Evolutionary conservation across 2,329 filamentous ascomycete species (phyloP).

Genomic region (Xylariaceae sp.): DNA sequence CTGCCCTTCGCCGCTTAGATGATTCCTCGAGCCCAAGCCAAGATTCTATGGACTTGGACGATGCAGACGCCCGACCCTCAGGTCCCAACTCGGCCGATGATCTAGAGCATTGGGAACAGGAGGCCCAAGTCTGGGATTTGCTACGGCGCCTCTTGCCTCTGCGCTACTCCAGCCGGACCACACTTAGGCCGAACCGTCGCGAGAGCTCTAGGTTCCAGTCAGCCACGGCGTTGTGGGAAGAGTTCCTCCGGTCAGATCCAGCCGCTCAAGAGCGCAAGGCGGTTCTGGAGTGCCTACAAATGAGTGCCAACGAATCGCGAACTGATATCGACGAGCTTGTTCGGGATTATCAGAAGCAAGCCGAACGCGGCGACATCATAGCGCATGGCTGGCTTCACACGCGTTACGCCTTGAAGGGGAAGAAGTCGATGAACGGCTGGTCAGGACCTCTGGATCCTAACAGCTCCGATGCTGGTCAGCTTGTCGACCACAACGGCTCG

Average conservation of each 20-base stretch:
- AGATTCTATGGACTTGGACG: conserved; percentile 53
- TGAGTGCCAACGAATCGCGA: conserved; percentile 59
- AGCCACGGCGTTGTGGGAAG: conserved; percentile 48
- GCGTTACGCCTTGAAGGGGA: conserved; percentile 79
- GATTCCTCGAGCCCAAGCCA: conserved; percentile 32
- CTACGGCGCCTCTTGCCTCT: conserved; percentile 68
- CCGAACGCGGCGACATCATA: conserved; percentile 75
- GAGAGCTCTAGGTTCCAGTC: conserved; percentile 26
- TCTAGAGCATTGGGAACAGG: conserved; percentile 66
- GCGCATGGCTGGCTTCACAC: conserved; percentile 91
- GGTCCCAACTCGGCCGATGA: conserved; percentile 33
- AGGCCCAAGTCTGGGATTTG: conserved; percentile 88
- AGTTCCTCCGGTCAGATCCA: conserved; percentile 69
- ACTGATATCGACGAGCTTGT: conserved; percentile 72
- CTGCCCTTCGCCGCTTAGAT: conserved; percentile 27
- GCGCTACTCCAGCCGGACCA: conserved; percentile 47
- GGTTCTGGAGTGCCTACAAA: conserved; percentile 81
- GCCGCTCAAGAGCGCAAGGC: conserved; percentile 71
- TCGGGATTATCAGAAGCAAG: conserved; percentile 67
- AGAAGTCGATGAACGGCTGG: conserved; percentile 72
- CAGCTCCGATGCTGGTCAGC: conserved; percentile 49
- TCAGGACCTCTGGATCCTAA: conserved; percentile 59
- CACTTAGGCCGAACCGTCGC: conserved; percentile 33
- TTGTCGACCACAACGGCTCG: conserved; percentile 52
- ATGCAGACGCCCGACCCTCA: conserved; percentile 35